Evolutionary conservation across 2,329 filamentous ascomycete genomes (phyloP), one percentile per base, ranked within the genome.

Genomic region (Exophiala alcalophila): DNA sequence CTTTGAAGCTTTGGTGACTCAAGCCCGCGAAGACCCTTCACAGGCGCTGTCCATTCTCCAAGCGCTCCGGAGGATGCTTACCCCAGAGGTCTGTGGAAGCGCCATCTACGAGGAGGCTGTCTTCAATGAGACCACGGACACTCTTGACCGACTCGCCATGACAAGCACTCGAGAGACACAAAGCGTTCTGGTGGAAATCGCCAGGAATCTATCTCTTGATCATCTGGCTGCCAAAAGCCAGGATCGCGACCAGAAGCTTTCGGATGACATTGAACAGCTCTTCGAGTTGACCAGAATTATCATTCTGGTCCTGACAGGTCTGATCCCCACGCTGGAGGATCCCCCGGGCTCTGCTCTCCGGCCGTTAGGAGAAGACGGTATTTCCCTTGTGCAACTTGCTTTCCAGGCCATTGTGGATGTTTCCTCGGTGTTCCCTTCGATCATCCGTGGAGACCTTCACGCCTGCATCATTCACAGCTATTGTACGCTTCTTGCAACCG

Each of bases 401-500:
- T 74, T 98, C 2, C 85, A 90, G 47, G 87, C 92, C 1, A 78
- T 98, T 2, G 92, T 97, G 3, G 88, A 97, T 59, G 90, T 92
- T 1, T 90, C 92, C 5, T 87, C 94, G 49, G 89, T 97, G 11
- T 98, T 98, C 66, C 94, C 94, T 0, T 81, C 86, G 2, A 90
- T 98, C 57, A 98, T 98, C 70, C 92, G 92, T 61, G 91, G 89
- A 7, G 92, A 98, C 62, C 75, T 98, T 5, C 89, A 97, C 60
- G 91, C 92, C 26, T 97, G 91, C 59, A 95, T 97, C 54, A 78
- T 98, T 35, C 90, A 98, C 68, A 95, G 97, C 41, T 96, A 97
- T 61, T 85, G 87, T 40, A 95, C 89, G 0, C 92, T 95, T 44
- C 77, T 98, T 9, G 85, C 86, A 10, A 96, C 89, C 1, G 84